phyloP scores from a whole-genome alignment of 495 filamentous ascomycete genomes.

The Aspergillus homomorphus region DNA sequence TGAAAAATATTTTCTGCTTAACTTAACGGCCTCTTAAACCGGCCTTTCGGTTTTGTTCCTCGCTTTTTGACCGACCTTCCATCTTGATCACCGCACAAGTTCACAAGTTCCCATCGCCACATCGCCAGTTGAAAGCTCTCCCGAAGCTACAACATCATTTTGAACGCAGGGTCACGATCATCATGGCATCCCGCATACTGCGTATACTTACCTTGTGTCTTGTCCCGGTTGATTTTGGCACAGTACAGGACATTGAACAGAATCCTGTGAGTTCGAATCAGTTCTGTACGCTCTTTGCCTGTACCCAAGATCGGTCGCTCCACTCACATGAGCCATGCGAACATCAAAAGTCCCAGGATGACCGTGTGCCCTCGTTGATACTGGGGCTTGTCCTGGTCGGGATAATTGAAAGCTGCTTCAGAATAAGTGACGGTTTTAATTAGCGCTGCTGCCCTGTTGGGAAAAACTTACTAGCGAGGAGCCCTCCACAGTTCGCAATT shows the following conservation, averaged over 20 bases:
- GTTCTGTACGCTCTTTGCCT: neutral
- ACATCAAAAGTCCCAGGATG: slow-evolving; percentile 54
- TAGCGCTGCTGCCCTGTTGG: neutral
- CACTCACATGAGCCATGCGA: slow-evolving; percentile 64
- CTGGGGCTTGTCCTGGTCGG: slow-evolving; percentile 44
- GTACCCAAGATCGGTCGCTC: neutral
- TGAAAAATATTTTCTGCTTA: too few relatives aligned
- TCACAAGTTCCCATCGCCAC: too few relatives aligned
- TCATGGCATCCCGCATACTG: slow-evolving; percentile 57
- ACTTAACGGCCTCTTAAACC: too few relatives aligned
- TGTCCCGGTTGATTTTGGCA: slow-evolving; percentile 63
- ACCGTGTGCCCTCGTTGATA: slow-evolving; percentile 57
- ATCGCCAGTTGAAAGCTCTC: neutral
- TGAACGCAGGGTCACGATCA: slow-evolving; percentile 65
- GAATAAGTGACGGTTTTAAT: neutral
- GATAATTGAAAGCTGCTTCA: slow-evolving; percentile 55
- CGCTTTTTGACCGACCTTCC: neutral
- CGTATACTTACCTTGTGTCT: slow-evolving; percentile 59
- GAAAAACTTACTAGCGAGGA: slow-evolving; percentile 52
- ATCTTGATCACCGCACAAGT: too few relatives aligned
- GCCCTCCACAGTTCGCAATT: slow-evolving; percentile 55
- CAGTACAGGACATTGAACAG: slow-evolving; percentile 63
- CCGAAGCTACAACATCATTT: slow-evolving; percentile 49
- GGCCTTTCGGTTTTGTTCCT: too few relatives aligned
- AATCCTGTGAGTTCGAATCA: slow-evolving; percentile 40